These are phyloP conservation scores for Trypanosoma rangeli DNA, from an alignment of 208 protist genomes.

Conservation along the genomic window DNA sequence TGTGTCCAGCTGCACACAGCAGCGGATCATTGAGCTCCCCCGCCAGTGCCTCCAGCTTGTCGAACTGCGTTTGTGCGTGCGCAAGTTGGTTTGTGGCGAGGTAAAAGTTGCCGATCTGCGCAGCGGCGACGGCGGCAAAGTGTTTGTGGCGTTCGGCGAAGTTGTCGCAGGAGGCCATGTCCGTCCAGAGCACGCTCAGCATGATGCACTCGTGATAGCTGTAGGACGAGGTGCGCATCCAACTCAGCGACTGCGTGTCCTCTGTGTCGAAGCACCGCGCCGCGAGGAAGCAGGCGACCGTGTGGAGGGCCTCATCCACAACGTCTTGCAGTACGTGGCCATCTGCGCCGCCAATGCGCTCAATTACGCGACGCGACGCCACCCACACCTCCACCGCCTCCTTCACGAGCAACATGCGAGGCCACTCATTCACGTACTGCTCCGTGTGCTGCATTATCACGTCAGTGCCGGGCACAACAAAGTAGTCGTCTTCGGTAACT, in stretches of 20 bases:
- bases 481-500: constrained; percentile 76
- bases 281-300: constrained; percentile 66
- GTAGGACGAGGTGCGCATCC: constrained; percentile 67
- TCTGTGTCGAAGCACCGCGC: constrained; percentile 60
- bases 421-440: constrained; percentile 83
- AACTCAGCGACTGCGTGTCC: constrained; percentile 41
- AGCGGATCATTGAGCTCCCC: constrained; percentile 35
- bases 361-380: constrained; percentile 48
- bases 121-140: constrained; percentile 55
- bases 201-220: constrained; percentile 85
- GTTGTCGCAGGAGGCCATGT: constrained; percentile 55
- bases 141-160: constrained; percentile 63
- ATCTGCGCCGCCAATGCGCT: constrained; percentile 54
- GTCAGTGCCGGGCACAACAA: constrained; percentile 72
- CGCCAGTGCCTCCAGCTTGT: constrained; percentile 38
- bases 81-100: constrained; percentile 77
- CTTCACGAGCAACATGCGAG: constrained; percentile 76
- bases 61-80: constrained; percentile 70
- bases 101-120: constrained; percentile 85
- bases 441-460: constrained; percentile 71
- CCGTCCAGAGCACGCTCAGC: constrained; percentile 79
- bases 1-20: constrained; percentile 69
- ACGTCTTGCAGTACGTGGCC: constrained; percentile 39
- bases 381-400: constrained; percentile 85
- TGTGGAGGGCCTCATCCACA: constrained; percentile 58